phyloP scores from a whole-genome alignment of 805 yeast genomes.

The Schwanniomyces vanrijiae region DNA sequence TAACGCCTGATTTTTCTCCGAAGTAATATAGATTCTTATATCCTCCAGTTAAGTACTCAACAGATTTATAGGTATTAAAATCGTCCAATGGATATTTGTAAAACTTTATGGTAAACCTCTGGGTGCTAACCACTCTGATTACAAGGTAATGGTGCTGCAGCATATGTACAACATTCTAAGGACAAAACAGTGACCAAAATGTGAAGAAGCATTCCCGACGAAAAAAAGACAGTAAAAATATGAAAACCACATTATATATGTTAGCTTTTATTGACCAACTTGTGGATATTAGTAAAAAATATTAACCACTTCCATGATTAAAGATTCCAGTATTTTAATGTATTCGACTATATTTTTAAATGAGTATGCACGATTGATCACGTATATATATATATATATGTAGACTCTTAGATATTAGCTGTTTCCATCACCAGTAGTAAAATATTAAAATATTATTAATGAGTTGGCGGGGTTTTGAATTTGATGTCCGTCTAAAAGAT shows the following conservation, averaged over 20 bases:
- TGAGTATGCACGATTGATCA: background rate
- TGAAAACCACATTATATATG: background rate
- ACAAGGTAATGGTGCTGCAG: conserved; percentile 3
- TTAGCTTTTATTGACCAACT: background rate
- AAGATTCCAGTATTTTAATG: background rate
- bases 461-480: too few species aligned
- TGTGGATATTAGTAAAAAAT: background rate
- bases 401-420: background rate
- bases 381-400: background rate
- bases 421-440: background rate
- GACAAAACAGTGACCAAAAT: background rate
- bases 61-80: background rate
- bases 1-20: conserved; percentile 2
- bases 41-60: background rate
- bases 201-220: background rate
- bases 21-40: background rate
- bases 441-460: too few species aligned
- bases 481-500: background rate
- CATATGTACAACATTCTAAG: background rate
- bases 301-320: background rate
- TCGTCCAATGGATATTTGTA: conserved; percentile 2
- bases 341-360: background rate
- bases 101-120: conserved; percentile 4
- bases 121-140: background rate
- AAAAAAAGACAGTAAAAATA: too few species aligned